Conservation (phyloP, 768 basidiomycete species). For the Rhizopogon rudus region DNA sequence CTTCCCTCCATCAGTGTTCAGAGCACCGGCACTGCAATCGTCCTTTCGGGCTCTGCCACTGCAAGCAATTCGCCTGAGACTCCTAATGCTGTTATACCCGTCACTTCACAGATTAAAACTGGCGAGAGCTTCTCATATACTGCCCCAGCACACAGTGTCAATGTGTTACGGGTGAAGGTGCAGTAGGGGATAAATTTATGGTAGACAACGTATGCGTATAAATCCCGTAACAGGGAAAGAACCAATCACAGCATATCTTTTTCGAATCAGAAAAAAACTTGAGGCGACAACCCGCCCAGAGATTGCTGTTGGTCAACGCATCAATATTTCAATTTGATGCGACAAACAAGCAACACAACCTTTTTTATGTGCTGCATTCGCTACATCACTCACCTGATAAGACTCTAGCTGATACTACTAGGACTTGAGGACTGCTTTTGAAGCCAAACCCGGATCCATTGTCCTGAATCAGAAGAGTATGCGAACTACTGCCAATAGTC, state of each 20-base stretch:
- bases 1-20: constrained; percentile 50
- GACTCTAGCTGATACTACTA: too few relatives aligned
- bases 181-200: neutral
- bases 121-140: constrained; percentile 50
- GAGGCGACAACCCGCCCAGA: too few relatives aligned
- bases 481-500: neutral
- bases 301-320: too few relatives aligned
- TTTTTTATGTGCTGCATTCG: too few relatives aligned
- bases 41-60: constrained; percentile 44
- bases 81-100: constrained; percentile 45
- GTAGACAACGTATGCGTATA: neutral
- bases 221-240: neutral
- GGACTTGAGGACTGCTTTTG: too few relatives aligned
- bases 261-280: too few relatives aligned
- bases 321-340: too few relatives aligned
- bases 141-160: constrained; percentile 44
- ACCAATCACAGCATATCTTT: neutral
- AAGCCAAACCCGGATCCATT: neutral
- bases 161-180: constrained; percentile 17
- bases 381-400: too few relatives aligned
- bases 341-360: too few relatives aligned
- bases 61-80: constrained; percentile 52
- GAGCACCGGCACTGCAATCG: constrained; percentile 37
- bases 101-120: constrained; percentile 38
- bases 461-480: neutral